Evolutionary conservation across 1,284 basidiomycete species (phyloP).

Genomic region (Psilocybe mexicana): DNA sequence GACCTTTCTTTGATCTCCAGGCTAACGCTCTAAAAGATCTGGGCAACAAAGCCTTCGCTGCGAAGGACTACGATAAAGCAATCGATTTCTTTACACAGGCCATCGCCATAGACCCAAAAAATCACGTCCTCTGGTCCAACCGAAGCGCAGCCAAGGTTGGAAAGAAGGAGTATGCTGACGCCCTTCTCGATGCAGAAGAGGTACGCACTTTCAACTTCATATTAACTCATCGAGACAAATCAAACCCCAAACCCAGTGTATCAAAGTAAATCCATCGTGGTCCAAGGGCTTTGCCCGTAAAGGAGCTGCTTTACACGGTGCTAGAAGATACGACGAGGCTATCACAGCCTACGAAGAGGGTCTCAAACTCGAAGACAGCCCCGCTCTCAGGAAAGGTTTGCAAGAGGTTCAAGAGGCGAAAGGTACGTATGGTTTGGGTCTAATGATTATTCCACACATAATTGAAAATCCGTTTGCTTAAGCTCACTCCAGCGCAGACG

Average conservation of each 20-base stretch:
- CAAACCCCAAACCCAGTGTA: conserved; percentile 46
- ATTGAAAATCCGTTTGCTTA: background rate
- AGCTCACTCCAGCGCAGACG: conserved; percentile 46
- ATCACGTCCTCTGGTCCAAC: conserved; percentile 93
- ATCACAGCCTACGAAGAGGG: conserved; percentile 82
- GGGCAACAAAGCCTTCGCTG: conserved; percentile 95
- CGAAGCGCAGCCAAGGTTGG: conserved; percentile 89
- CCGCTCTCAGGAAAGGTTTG: conserved; percentile 83
- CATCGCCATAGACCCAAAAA: conserved; percentile 79
- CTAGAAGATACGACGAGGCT: conserved; percentile 78
- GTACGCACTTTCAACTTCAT: conserved; percentile 41
- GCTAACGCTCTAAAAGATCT: conserved; percentile 80
- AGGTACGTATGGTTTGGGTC: conserved; percentile 41
- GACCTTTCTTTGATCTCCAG: conserved; percentile 27
- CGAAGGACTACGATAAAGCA: conserved; percentile 90
- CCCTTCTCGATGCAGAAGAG: conserved; percentile 90
- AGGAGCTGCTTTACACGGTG: conserved; percentile 93
- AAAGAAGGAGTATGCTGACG: conserved; percentile 76
- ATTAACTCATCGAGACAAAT: background rate
- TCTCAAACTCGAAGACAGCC: conserved; percentile 79
- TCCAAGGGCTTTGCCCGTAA: conserved; percentile 92
- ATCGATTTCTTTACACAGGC: conserved; percentile 88
- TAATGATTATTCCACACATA: background rate
- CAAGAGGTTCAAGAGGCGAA: conserved; percentile 84
- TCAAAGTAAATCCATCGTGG: conserved; percentile 83